Evolutionary conservation across 2,329 filamentous ascomycete species (phyloP).

Genomic region (Colletotrichum navitas): DNA sequence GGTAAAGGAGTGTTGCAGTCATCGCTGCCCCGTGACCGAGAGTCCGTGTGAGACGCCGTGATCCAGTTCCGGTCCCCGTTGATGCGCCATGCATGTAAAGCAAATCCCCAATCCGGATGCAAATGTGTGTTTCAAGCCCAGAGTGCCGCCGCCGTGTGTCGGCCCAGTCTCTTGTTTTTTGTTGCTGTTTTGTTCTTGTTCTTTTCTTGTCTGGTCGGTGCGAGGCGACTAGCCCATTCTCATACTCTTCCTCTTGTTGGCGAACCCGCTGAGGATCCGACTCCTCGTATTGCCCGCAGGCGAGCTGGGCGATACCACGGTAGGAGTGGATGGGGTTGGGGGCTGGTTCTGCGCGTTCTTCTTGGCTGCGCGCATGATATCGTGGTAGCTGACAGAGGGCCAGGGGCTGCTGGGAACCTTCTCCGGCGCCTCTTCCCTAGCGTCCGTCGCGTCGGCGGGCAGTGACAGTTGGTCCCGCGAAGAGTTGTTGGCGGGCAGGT

Average conservation of each 20-base stretch:
- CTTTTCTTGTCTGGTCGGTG: conserved; percentile 17
- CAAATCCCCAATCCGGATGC: conserved; percentile 36
- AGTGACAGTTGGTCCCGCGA: conserved; percentile 52
- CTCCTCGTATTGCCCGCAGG: conserved; percentile 46
- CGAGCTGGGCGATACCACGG: conserved; percentile 47
- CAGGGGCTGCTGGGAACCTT: conserved; percentile 45
- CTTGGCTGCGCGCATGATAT: conserved; percentile 60
- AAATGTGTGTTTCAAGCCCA: conserved; percentile 29
- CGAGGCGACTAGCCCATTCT: conserved; percentile 45
- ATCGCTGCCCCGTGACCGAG: conserved; percentile 22
- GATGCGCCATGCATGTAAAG: conserved; percentile 40
- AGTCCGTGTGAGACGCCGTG: conserved; percentile 37
- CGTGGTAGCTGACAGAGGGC: conserved; percentile 60
- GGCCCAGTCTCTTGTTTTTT: conserved; percentile 14
- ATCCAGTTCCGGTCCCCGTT: conserved; percentile 31
- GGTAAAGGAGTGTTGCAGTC: conserved; percentile 27
- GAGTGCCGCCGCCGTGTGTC: conserved; percentile 20
- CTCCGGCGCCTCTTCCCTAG: conserved; percentile 46
- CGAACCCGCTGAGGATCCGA: conserved; percentile 52
- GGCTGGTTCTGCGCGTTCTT: conserved; percentile 52
- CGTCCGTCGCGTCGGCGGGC: conserved; percentile 53
- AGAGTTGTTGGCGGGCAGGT: conserved; percentile 48
- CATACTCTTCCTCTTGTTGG: conserved; percentile 57
- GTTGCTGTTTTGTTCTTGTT: not conserved
- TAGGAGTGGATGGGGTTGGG: conserved; percentile 45